Base-by-base conservation (phyloP, 2,329 filamentous ascomycete genomes). In the Grosmannia huntii region DNA sequence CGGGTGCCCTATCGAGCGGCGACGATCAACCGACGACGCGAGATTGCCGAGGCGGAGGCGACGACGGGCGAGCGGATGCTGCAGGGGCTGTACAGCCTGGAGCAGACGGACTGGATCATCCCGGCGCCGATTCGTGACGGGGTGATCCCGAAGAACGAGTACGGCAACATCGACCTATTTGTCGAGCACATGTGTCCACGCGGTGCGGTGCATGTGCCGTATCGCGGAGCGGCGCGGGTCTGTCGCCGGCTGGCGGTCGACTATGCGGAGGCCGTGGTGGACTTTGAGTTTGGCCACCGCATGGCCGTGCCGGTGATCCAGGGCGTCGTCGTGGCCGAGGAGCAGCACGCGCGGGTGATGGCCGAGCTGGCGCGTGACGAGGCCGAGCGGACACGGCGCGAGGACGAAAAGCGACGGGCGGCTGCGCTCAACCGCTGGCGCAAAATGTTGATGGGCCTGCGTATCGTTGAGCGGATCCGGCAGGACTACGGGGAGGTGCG, bases 91-190 rank as follows among this genome's bases (percentile, higher is more conserved):
- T 99, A 90, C 70, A 84, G 87, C 57, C 75, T 80, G 59, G 84
- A 87, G 10, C 94, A 99, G 71, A 99, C 94, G 0, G 89, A 95
- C 58, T 96, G 89, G 84, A 97, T 97, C 68, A 92, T 96, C 58
- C 92, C 92, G 1, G 82, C 86, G 1, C 90, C 91, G 0, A 95
- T 96, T 58, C 71, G 82, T 60, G 81, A 96, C 65, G 92, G 92
- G 0, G 72, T 87, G 16, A 96, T 97, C 60, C 94, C 94, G 0
- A 95, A 94, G 70, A 99, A 99, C 65, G 84, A 85, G 41, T 99
- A 92, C 65, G 92, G 92, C 10, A 99, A 99, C 64, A 97, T 99
- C 61, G 94, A 99, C 69, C 83, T 96, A 57, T 99, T 95, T 68
- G 91, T 89, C 0, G 86, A 90, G 46, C 90, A 89, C 62, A 97